Evolutionary conservation across 768 basidiomycete species (phyloP).

Genomic region (Mycena vitilis): DNA sequence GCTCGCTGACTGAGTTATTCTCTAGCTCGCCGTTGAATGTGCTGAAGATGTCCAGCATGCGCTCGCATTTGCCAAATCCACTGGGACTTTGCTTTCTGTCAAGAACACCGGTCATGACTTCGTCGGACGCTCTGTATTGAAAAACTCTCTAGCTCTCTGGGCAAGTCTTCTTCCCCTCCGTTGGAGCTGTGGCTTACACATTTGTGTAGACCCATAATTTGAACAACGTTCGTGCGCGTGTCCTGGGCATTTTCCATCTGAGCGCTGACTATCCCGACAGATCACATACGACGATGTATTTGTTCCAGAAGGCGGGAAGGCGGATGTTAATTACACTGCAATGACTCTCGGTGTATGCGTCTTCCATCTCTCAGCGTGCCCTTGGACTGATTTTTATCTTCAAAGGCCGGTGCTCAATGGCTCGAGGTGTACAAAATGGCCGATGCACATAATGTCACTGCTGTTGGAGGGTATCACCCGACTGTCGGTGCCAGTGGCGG

Average conservation of each 20-base stretch:
- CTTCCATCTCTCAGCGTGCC: slow-evolving; percentile 4
- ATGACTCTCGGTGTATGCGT: slow-evolving; percentile 23
- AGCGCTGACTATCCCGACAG: slow-evolving; percentile 15
- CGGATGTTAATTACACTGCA: slow-evolving; percentile 16
- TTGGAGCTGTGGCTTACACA: slow-evolving; percentile 9
- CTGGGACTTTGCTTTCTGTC: slow-evolving; percentile 20
- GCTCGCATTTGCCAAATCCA: slow-evolving; percentile 14
- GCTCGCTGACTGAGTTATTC: slow-evolving; percentile 4
- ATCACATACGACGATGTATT: slow-evolving; percentile 21
- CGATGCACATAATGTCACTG: slow-evolving; percentile 17
- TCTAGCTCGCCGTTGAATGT: slow-evolving; percentile 19
- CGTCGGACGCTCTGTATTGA: slow-evolving; percentile 16
- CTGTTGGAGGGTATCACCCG: slow-evolving; percentile 17
- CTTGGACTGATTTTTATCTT: slow-evolving; percentile 10
- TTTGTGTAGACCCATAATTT: slow-evolving; percentile 23
- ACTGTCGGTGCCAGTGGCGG: slow-evolving; percentile 26
- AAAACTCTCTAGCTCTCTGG: slow-evolving; percentile 24
- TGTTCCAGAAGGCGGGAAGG: slow-evolving; percentile 25
- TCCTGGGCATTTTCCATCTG: slow-evolving; percentile 12
- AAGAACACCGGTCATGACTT: slow-evolving; percentile 29
- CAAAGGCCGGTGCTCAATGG: slow-evolving; percentile 18
- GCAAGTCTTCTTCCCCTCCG: slow-evolving; percentile 5
- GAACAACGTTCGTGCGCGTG: slow-evolving; percentile 13
- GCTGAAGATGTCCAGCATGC: slow-evolving; percentile 16
- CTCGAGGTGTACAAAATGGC: slow-evolving; percentile 24